Percentiles rank a stretch among this genome's conserved stretches.
phyloP scores from a whole-genome alignment of 2,329 filamentous ascomycete species.

The Alternaria conjuncta region DNA sequence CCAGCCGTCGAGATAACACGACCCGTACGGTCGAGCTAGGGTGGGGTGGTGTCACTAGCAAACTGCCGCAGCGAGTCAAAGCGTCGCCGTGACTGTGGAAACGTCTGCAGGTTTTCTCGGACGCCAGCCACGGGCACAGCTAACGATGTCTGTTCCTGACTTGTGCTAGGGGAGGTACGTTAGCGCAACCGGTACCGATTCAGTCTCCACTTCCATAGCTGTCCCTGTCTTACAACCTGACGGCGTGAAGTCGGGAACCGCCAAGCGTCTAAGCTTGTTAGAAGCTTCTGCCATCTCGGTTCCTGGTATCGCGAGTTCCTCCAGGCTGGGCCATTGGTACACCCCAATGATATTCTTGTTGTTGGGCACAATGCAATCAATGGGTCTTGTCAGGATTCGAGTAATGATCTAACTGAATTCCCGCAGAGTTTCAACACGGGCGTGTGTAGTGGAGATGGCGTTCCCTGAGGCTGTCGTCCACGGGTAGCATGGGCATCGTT shows the following conservation, averaged over 20 bases:
- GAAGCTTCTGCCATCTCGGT: background rate
- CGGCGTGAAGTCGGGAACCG: background rate
- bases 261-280: background rate
- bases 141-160: conserved; percentile 9
- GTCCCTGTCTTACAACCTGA: conserved; percentile 1
- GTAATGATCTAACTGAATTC: background rate
- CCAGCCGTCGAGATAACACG: conserved; percentile 68
- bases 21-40: conserved; percentile 20
- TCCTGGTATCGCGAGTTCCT: background rate
- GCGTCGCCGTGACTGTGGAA: background rate
- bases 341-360: background rate
- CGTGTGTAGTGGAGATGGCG: background rate
- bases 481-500: conserved; percentile 9
- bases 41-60: background rate
- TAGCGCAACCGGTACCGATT: conserved; percentile 11
- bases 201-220: conserved; percentile 5
- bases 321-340: background rate
- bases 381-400: background rate
- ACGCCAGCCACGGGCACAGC: conserved; percentile 10
- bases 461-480: background rate
- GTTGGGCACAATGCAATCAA: background rate
- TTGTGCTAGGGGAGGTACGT: conserved; percentile 3
- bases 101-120: background rate
- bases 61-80: background rate
- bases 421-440: background rate